Evolutionary conservation across 1,284 basidiomycete species (phyloP), one percentile per base, ranked within the genome.

Genomic region (Malassezia equina): DNA sequence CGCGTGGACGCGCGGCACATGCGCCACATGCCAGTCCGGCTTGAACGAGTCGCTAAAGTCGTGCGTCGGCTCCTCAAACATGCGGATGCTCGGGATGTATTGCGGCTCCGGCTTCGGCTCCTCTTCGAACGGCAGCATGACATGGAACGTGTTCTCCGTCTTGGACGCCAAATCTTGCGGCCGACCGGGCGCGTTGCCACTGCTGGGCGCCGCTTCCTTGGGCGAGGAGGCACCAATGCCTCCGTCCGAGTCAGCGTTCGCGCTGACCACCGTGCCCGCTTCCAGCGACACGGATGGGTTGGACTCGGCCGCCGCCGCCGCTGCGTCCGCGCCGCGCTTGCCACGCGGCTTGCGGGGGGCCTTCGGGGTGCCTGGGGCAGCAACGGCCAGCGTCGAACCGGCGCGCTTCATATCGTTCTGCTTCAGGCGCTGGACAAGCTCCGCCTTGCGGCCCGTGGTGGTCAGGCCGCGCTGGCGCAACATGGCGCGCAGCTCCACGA

Each of bases 391-490:
- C n/a, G 66, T 65, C 48, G 66, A 64, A 53, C 65, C 65, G 36
- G 65, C 60, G 51, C 65, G 51, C 50, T 43, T 52, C 27, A 60
- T 54, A 47, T 69, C 67, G 46, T 56, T 62, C 40, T 67, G 60
- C 32, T 65, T 60, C 24, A 69, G 59, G 52, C 67, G 64, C 52
- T 62, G 59, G 52, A 70, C 58, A 31, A 70, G 62, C 34, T 70
- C 65, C 0, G 64, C 63, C 55, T 67, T 65, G 34, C 62, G 62
- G 39, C 68, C 68, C 12, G 59, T 44, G n/a, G 59, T 62, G 28
- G 66, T 36, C 15, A 70, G 63, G n/a, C 64, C 65, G 41, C 68
- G 66, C 47, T 66, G 61, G 47, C 61, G 61, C 56, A 70, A 61
- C 25, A 66, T 55, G 4, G 61, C 47, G 51, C 62, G 65, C 55